Evolutionary conservation across 2,329 filamentous ascomycete genomes (phyloP), one percentile per base, ranked within the genome.

Genomic region (Coleophoma cylindrospora): DNA sequence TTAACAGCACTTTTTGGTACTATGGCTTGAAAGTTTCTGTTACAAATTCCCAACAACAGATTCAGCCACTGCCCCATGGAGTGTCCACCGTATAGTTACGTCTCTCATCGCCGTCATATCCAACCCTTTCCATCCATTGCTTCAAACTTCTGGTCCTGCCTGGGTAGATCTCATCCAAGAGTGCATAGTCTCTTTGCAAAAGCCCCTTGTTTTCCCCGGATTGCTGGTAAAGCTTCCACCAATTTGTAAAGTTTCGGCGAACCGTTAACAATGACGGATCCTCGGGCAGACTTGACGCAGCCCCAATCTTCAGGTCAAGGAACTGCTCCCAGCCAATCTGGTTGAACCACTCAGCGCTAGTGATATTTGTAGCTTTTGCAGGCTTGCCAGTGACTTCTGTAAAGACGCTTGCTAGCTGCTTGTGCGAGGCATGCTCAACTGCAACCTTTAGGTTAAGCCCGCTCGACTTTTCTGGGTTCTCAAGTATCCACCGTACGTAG

Each of bases 401-500:
- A 36, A 61, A 60, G 1, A 47, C 40, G 5, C 36, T 40, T 3
- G 50, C 52, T 3, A 61, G 32, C 17, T 57, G 49, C 2, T 48
- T 45, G 52, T 55, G 63, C 10, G 49, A 45, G 6, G 62, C 50
- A 21, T 60, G 44, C 19, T 61, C 57, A 3, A 56, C 62, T 7
- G 55, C 55, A 15, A 64, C 52, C 21, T 55, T 46, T 7, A 65
- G 51, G 36, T 62, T 52, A n/a, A 64, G 33, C 1, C 62, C 62
- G 15, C 46, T 56, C 10, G 53, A 51, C 12, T 54, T 38, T 4
- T 50, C 22, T 3, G 60, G 60, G 40, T 57, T 48, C 43, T 64
- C 61, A 17, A 64, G 55, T 1, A 62, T 34, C 62, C 62, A 65
- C 10, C 54, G 50, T 6, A 49, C 56, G 43, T 65, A 65, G 32